Base-by-base conservation (phyloP, 2,329 filamentous ascomycete genomes). In the Rutstroemia sp. region DNA sequence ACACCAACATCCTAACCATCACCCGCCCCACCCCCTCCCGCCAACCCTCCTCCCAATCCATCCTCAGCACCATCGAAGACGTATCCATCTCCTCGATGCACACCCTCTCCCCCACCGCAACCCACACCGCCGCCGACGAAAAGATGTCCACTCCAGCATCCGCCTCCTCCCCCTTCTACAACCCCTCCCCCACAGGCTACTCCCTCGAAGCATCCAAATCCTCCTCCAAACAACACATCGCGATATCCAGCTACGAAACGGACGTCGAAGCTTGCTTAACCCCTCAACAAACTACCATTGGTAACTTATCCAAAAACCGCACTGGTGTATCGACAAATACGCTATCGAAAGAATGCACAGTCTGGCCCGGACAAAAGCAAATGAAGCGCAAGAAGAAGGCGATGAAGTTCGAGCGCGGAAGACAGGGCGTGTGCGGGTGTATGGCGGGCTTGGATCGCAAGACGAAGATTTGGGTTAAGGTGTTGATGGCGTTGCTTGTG, bases 1-100 rank as follows among this genome's bases (percentile, higher is more conserved):
- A 14, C 4, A 21, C 54, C 5, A 58, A 59, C 42, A 57, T 59
- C 49, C 60, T 59, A 6, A 60, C 60, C 36, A 60, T 63, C 51
- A 57, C 56, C 25, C 57, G 60, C 16, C 56, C 61, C 12, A 19
- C 51, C 16, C 34, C 57, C 21, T 50, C 52, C 14, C 60, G 58
- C 19, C 48, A 59, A 50, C 34, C 45, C 36, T 61, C 61, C 25
- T 54, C 46, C 44, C 56, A 58, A 51, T 61, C 58, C 12, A 45
- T 58, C 19, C 69, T 87, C 75, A 46, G 84, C 81, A 73, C 89
- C 88, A 58, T 80, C 70, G 67, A 92, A 90, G 8, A 64, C 48
- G 56, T 60, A 42, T 59, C 23, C 3, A 23, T 23, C 23, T 23
- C 61, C 42, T 60, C 59, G 5, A 51, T 52, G 6, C 58, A 59